Conservation (phyloP, 2,329 filamentous ascomycete genomes). For the Fusarium sp. region DNA sequence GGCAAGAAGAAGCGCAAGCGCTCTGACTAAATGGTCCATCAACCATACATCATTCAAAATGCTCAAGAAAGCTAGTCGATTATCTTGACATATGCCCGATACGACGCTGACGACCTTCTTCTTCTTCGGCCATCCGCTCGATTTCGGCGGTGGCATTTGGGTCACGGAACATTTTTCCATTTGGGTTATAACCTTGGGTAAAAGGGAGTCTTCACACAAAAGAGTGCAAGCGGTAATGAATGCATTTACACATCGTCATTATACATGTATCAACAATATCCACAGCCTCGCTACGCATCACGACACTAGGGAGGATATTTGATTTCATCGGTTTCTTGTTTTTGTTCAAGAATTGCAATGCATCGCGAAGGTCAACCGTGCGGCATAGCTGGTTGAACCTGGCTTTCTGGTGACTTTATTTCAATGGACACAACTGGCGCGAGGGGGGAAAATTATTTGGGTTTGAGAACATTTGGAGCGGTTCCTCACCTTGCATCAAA, state of each 20-base stretch:
- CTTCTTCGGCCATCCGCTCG: constrained; percentile 43
- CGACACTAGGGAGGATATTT: constrained; percentile 45
- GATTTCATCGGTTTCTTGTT: constrained; percentile 38
- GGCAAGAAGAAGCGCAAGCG: constrained; percentile 79
- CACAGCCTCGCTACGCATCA: constrained; percentile 48
- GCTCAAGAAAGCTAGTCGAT: constrained; percentile 38
- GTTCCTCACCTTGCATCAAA: constrained; percentile 32
- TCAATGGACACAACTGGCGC: constrained; percentile 40
- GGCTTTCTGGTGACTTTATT: constrained; percentile 32
- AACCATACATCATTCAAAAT: constrained; percentile 28
- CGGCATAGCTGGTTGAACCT: constrained; percentile 36
- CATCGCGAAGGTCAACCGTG: constrained; percentile 35
- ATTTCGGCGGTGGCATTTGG: constrained; percentile 46
- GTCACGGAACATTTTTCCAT: constrained; percentile 43
- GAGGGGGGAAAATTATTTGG: constrained; percentile 34
- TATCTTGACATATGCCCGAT: constrained; percentile 48
- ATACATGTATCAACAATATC: constrained; percentile 59
- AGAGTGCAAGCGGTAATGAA: constrained; percentile 54
- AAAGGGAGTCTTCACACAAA: constrained; percentile 52
- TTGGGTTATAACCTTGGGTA: constrained; percentile 49
- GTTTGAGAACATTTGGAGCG: constrained; percentile 26
- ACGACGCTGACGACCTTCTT: constrained; percentile 51
- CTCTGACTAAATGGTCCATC: constrained; percentile 63
- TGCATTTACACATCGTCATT: constrained; percentile 55
- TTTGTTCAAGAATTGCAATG: constrained; percentile 42